Evolutionary conservation across 345 rosid species (phyloP).

Genomic region (Hibiscus tridactylites): DNA sequence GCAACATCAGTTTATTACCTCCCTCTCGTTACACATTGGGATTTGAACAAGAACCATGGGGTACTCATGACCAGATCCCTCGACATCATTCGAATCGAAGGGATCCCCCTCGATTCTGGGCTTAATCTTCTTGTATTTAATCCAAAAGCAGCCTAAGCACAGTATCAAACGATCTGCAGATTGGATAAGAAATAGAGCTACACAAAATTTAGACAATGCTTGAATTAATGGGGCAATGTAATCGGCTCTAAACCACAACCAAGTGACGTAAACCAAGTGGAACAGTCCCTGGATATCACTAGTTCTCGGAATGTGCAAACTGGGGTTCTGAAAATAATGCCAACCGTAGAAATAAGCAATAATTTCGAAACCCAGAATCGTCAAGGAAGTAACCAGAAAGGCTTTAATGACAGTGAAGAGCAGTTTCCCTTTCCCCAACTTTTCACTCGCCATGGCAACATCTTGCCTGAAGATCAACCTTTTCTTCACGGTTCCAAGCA

Average conservation of each 20-base stretch:
- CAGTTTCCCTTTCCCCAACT: slow-evolving; percentile 52
- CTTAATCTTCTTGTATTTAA: slow-evolving; percentile 63
- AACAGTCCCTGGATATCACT: slow-evolving; percentile 58
- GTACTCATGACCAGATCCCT: slow-evolving; percentile 39
- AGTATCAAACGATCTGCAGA: slow-evolving; percentile 69
- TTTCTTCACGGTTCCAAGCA: slow-evolving; percentile 67
- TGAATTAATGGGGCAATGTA: slow-evolving; percentile 66
- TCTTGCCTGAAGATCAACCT: slow-evolving; percentile 56
- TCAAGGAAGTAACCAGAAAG: slow-evolving; percentile 42
- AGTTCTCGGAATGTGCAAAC: slow-evolving; percentile 48
- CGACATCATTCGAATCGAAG: slow-evolving; percentile 46
- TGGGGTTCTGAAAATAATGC: slow-evolving; percentile 64
- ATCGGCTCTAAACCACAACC: slow-evolving; percentile 54
- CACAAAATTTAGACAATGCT: slow-evolving; percentile 58
- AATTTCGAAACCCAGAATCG: slow-evolving; percentile 53
- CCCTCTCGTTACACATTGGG: slow-evolving; percentile 79
- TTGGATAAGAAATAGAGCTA: slow-evolving; percentile 62
- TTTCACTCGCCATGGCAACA: slow-evolving; percentile 47
- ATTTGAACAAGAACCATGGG: slow-evolving; percentile 91
- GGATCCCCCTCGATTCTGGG: slow-evolving; percentile 50
- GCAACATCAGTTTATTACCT: slow-evolving; percentile 31
- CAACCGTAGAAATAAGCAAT: slow-evolving; percentile 70
- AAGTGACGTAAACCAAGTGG: slow-evolving; percentile 50
- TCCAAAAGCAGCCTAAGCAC: slow-evolving; percentile 74
- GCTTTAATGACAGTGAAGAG: slow-evolving; percentile 48